These are phyloP conservation scores for Lichtheimia hyalospora DNA, from an alignment of 371 early-diverging fungal genomes.

Conservation along the genomic window DNA sequence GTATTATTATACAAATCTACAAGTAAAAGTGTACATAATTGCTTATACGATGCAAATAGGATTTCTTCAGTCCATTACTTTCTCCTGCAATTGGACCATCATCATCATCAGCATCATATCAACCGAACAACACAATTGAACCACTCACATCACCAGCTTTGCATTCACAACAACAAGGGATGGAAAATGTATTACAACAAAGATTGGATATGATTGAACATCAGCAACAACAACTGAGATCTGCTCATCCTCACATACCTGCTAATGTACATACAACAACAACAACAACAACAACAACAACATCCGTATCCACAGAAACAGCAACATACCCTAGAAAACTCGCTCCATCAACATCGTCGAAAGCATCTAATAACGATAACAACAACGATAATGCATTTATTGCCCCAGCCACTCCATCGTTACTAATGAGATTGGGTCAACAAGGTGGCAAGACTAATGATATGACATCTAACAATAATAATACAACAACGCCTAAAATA, in stretches of 20 bases:
- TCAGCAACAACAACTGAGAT: constrained; percentile 51
- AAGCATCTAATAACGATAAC: constrained; percentile 4
- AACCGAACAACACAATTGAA: constrained; percentile 21
- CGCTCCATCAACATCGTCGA: constrained; percentile 3
- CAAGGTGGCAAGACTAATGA: constrained; percentile 5
- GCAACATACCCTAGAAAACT: constrained; percentile 6
- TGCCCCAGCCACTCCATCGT: constrained; percentile 64
- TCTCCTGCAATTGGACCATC: constrained; percentile 76
- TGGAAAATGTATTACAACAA: constrained; percentile 29
- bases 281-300: background rate
- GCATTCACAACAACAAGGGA: constrained; percentile 15
- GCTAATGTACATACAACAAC: background rate
- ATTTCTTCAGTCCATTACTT: constrained; percentile 67
- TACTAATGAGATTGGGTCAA: constrained; percentile 62
- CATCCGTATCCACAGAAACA: constrained; percentile 5
- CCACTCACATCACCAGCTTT: constrained; percentile 76
- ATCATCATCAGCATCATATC: background rate
- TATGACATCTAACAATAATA: background rate
- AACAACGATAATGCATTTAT: constrained; percentile 15
- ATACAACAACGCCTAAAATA: background rate
- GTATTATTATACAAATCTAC: too few species aligned
- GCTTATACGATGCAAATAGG: constrained; percentile 23
- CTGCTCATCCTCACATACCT: constrained; percentile 21
- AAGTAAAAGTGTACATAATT: too few species aligned
- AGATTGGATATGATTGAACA: constrained; percentile 45